Evolutionary conservation across 1,284 basidiomycete genomes (phyloP).

Genomic region (Entoloma clypeatum): DNA sequence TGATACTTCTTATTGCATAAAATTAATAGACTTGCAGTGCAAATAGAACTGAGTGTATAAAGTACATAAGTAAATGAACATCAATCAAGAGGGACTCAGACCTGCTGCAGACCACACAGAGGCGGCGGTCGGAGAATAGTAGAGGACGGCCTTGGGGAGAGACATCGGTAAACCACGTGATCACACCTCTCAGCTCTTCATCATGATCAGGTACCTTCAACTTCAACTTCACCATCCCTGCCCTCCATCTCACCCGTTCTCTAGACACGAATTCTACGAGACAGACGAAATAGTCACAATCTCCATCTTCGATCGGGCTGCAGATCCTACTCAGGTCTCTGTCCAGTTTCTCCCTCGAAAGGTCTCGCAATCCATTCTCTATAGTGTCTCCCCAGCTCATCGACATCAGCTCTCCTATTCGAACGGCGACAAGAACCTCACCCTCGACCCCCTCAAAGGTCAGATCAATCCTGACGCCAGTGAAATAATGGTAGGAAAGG

Average conservation of each 20-base stretch:
- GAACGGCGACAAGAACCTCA: constrained; percentile 59
- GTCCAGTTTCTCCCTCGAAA: constrained; percentile 62
- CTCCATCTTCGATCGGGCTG: constrained; percentile 78
- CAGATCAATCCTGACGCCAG: constrained; percentile 67
- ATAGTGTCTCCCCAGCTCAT: constrained; percentile 2
- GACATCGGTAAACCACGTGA: constrained; percentile 24
- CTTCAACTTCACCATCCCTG: not conserved
- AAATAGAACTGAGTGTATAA: constrained; percentile 38
- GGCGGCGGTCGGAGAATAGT: constrained; percentile 48
- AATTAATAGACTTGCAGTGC: constrained; percentile 39
- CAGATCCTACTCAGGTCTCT: constrained; percentile 59
- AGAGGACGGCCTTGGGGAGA: constrained; percentile 57
- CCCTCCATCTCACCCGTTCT: not conserved
- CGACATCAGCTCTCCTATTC: constrained; percentile 51
- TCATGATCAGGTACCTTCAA: constrained; percentile 36
- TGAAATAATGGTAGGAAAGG: constrained; percentile 69
- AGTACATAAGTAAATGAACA: constrained; percentile 4
- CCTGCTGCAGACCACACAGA: constrained; percentile 64
- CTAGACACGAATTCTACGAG: constrained; percentile 87
- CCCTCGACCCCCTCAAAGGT: constrained; percentile 76
- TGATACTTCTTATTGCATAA: constrained; percentile 1
- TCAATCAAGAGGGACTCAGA: constrained; percentile 29
- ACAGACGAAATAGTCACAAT: constrained; percentile 71
- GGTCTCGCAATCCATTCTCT: constrained; percentile 37
- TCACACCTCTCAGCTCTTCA: constrained; percentile 6